Percentiles rank a stretch among this genome's conserved stretches.
phyloP scores from a whole-genome alignment of 495 filamentous ascomycete species.

The Xylaria intraflava region DNA sequence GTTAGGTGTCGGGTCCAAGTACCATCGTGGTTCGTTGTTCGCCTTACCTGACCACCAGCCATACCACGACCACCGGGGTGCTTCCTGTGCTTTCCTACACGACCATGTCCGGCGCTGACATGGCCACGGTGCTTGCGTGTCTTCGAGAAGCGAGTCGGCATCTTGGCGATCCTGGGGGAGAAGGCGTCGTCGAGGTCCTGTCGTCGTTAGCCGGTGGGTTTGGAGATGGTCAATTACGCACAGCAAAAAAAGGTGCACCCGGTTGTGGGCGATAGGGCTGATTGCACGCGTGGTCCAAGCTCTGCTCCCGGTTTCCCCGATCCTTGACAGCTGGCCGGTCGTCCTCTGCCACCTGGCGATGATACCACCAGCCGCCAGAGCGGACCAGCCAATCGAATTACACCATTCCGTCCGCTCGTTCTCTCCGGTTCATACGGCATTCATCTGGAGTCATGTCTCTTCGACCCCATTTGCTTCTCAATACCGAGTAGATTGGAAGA shows the following conservation, averaged over 20 bases:
- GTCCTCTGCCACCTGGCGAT: background rate
- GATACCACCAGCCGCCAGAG: background rate
- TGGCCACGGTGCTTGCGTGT: constrained; percentile 90
- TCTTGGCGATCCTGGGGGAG: constrained; percentile 36
- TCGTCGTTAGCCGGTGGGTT: constrained; percentile 10
- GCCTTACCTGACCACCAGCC: constrained; percentile 15
- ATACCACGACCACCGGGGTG: constrained; percentile 85
- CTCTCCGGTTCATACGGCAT: background rate
- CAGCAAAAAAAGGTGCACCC: constrained; percentile 9
- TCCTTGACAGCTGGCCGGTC: background rate
- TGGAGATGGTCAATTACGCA: constrained; percentile 13
- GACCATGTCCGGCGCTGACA: constrained; percentile 89
- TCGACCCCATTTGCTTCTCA: too few relatives aligned
- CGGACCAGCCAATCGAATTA: constrained; percentile 6
- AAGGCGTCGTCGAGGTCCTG: constrained; percentile 11
- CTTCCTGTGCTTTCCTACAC: constrained; percentile 91
- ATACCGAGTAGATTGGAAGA: too few relatives aligned
- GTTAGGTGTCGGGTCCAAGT: constrained; percentile 1
- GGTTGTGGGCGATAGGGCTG: constrained; percentile 14
- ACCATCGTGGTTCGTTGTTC: background rate
- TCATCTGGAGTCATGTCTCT: too few relatives aligned
- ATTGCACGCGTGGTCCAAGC: constrained; percentile 7
- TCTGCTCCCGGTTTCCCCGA: too few relatives aligned
- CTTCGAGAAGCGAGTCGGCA: constrained; percentile 79
- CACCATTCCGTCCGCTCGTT: background rate